phyloP scores from a whole-genome alignment of 129 eudicot genomes.

The Flaveria ramosissima region DNA sequence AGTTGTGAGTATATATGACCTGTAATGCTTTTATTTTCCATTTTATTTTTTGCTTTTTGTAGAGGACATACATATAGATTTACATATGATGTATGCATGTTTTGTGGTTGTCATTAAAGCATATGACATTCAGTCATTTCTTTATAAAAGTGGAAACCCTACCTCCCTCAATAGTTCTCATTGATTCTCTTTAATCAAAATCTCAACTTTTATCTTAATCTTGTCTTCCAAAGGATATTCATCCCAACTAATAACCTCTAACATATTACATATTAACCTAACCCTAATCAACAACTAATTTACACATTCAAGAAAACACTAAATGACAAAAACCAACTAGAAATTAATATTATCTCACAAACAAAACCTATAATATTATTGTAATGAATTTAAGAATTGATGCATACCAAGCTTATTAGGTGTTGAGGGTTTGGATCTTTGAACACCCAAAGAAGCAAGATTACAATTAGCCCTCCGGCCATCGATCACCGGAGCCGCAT shows the following conservation, averaged over 20 bases:
- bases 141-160: conserved; percentile 48
- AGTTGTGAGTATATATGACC: conserved; percentile 48
- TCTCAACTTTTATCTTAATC: conserved; percentile 32
- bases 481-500: conserved; percentile 91
- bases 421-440: conserved; percentile 91
- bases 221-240: conserved; percentile 36
- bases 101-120: conserved; percentile 33
- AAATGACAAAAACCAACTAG: conserved; percentile 14
- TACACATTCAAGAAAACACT: background rate
- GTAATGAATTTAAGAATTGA: conserved; percentile 18
- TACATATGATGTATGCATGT: conserved; percentile 24
- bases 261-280: background rate
- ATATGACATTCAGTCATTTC: conserved; percentile 31
- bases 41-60: conserved; percentile 14
- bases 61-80: background rate
- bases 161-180: conserved; percentile 40
- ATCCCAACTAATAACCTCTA: conserved; percentile 26
- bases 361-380: conserved; percentile 4
- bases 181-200: conserved; percentile 41
- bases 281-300: background rate
- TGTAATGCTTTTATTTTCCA: conserved; percentile 49
- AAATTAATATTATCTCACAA: background rate
- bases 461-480: conserved; percentile 94
- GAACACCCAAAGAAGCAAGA: conserved; percentile 97
- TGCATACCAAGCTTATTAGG: conserved; percentile 74